phyloP scores from a whole-genome alignment of 2,329 filamentous ascomycete species.

The Magnaporthiopsis poae region DNA sequence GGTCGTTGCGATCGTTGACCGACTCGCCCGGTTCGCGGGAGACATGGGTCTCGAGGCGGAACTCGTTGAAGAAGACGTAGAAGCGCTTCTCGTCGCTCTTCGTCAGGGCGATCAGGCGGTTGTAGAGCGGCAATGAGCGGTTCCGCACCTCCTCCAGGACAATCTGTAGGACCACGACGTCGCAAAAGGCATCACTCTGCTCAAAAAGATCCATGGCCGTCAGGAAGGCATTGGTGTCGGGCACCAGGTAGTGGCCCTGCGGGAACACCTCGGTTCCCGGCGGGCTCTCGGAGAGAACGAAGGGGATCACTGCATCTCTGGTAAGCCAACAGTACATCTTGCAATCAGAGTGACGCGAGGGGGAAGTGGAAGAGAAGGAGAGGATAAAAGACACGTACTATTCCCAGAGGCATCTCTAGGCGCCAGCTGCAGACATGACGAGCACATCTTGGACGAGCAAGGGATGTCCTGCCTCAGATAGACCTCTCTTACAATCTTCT shows the following conservation, averaged over 20 bases:
- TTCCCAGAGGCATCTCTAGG: conserved; percentile 71
- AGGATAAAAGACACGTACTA: conserved; percentile 39
- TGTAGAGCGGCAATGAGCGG: conserved; percentile 86
- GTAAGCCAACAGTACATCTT: conserved; percentile 9
- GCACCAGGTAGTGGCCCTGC: conserved; percentile 84
- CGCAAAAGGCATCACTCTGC: conserved; percentile 80
- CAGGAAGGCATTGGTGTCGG: conserved; percentile 90
- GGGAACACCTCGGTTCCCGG: conserved; percentile 74
- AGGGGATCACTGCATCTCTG: conserved; percentile 55
- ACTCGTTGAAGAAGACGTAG: conserved; percentile 99
- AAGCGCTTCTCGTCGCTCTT: conserved; percentile 96
- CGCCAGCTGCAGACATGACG: conserved; percentile 60
- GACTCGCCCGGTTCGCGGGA: conserved; percentile 55
- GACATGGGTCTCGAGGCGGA: conserved; percentile 83
- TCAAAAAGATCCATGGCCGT: conserved; percentile 97
- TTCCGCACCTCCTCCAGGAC: conserved; percentile 94
- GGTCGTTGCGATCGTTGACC: conserved; percentile 94
- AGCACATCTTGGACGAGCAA: conserved; percentile 85
- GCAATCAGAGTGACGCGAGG: background rate
- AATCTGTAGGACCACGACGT: conserved; percentile 92
- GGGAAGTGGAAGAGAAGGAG: background rate
- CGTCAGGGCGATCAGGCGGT: conserved; percentile 78
- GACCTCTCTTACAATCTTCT: conserved; percentile 95
- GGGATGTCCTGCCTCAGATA: conserved; percentile 95
- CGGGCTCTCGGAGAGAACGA: conserved; percentile 80